Conservation (phyloP, 768 basidiomycete genomes). For the Rubroboletus pulcherrimus region DNA sequence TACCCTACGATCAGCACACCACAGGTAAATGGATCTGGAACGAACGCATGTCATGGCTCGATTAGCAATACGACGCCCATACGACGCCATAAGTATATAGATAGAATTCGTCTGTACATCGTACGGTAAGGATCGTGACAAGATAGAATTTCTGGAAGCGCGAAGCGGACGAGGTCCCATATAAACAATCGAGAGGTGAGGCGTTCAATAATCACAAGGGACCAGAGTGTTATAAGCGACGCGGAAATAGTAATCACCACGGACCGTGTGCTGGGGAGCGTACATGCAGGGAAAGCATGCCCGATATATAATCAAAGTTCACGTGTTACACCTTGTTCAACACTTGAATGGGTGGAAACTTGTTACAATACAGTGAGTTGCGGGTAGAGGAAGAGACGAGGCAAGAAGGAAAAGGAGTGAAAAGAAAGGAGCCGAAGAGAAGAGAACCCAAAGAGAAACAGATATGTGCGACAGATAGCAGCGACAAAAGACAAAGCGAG, state of each 20-base stretch:
- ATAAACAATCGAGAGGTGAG: constrained; percentile 16
- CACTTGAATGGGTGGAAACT: constrained; percentile 47
- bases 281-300: constrained; percentile 16
- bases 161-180: constrained; percentile 6
- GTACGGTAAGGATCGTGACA: constrained; percentile 29
- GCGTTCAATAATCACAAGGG: constrained; percentile 9
- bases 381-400: constrained; percentile 30
- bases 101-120: constrained; percentile 26
- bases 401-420: constrained; percentile 7
- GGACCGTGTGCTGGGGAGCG: constrained; percentile 11
- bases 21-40: constrained; percentile 42
- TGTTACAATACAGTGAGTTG: constrained; percentile 87
- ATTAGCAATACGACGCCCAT: constrained; percentile 32
- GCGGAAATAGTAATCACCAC: constrained; percentile 13
- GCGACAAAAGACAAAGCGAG: constrained; percentile 53
- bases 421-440: constrained; percentile 14
- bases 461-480: constrained; percentile 81
- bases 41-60: constrained; percentile 47
- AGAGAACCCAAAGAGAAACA: constrained; percentile 60
- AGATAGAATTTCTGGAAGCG: constrained; percentile 19
- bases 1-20: constrained; percentile 22
- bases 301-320: constrained; percentile 44
- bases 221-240: constrained; percentile 12
- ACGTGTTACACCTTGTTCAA: constrained; percentile 51
- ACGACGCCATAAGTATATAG: constrained; percentile 19